Percentiles rank a stretch among this genome's conserved stretches.
Conservation (phyloP, 805 yeast species). For the Candida stauntonica region DNA sequence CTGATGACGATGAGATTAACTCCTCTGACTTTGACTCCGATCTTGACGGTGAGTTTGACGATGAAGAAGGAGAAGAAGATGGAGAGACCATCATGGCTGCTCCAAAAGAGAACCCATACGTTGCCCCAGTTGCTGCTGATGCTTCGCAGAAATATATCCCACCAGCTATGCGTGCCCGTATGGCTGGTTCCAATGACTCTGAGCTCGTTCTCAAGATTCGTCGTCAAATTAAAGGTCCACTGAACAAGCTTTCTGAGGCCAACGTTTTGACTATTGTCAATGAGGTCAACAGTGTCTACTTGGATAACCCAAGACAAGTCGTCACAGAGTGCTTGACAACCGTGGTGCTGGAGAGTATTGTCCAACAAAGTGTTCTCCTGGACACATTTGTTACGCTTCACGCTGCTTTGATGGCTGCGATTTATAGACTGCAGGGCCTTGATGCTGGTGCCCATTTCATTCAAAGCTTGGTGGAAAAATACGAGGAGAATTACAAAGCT, state of each 20-base stretch:
- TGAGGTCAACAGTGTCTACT: conserved; percentile 61
- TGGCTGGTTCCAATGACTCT: conserved; percentile 34
- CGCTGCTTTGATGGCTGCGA: conserved; percentile 69
- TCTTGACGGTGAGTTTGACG: conserved; percentile 33
- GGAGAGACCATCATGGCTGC: conserved; percentile 30
- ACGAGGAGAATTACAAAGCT: conserved; percentile 41
- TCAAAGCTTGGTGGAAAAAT: conserved; percentile 72
- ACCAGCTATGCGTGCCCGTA: conserved; percentile 70
- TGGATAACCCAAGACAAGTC: conserved; percentile 68
- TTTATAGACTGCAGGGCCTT: conserved; percentile 75
- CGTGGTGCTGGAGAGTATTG: conserved; percentile 60
- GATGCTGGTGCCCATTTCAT: conserved; percentile 87
- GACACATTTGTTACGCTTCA: conserved; percentile 79
- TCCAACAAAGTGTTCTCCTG: conserved; percentile 58
- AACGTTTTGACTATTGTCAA: conserved; percentile 67
- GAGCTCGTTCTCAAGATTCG: conserved; percentile 48
- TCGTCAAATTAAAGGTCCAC: conserved; percentile 70
- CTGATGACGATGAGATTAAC: conserved; percentile 39
- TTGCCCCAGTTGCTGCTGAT: conserved; percentile 49
- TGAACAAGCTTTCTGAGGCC: conserved; percentile 87
- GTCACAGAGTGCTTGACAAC: conserved; percentile 68
- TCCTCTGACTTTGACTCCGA: conserved; percentile 42
- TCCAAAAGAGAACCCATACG: conserved; percentile 68
- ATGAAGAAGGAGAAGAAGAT: conserved; percentile 27
- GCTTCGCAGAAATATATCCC: conserved; percentile 59